phyloP scores from a whole-genome alignment of 2,329 filamentous ascomycete species.

The Botrytis cinerea region DNA sequence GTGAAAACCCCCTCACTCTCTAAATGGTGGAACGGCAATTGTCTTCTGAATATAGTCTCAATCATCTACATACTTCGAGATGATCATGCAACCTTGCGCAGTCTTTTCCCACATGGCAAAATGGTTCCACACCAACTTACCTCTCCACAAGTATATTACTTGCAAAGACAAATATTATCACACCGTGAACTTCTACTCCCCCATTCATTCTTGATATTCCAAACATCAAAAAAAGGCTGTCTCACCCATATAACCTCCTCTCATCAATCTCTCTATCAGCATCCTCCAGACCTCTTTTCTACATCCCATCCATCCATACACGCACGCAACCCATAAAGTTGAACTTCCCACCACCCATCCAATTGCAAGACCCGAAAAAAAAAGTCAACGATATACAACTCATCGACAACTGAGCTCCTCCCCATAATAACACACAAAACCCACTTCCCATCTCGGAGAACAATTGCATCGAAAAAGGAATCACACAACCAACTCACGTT shows the following conservation, averaged over 20 bases:
- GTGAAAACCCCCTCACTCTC: neutral
- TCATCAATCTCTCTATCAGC: neutral
- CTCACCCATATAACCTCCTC: conserved; percentile 7
- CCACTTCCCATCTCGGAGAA: neutral
- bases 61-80: neutral
- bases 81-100: neutral
- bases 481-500: neutral
- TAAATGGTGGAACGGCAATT: neutral
- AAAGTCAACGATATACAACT: conserved; percentile 5
- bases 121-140: too few relatives aligned
- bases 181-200: neutral
- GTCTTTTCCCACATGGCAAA: neutral
- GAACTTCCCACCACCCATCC: neutral
- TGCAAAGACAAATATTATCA: too few relatives aligned
- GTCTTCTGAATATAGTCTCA: neutral
- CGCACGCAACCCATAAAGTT: neutral
- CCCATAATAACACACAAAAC: neutral
- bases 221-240: neutral
- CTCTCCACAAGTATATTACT: neutral
- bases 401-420: neutral
- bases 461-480: neutral
- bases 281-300: neutral
- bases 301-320: neutral
- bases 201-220: neutral
- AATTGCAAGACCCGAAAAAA: conserved; percentile 5